Percentiles rank a stretch among this genome's conserved stretches.
Evolutionary conservation across 164 flowering plant genomes (phyloP).

Genomic region (Aristolochia fimbriata): DNA sequence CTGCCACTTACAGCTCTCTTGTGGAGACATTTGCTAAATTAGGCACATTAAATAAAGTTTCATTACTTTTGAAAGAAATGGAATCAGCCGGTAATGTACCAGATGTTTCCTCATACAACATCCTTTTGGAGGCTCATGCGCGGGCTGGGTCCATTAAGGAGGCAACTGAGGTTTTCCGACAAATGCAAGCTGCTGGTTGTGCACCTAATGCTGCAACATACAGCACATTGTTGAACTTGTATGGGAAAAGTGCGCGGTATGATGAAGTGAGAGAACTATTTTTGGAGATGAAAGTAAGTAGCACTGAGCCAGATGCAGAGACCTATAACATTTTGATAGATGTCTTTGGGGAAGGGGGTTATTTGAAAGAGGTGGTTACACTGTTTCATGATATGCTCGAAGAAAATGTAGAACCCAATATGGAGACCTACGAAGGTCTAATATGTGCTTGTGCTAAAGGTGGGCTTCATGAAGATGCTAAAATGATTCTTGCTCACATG

Average conservation of each 20-base stretch:
- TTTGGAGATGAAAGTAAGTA: slow-evolving; percentile 91
- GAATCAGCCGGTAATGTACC: slow-evolving; percentile 64
- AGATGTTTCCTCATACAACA: slow-evolving; percentile 70
- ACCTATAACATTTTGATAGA: slow-evolving; percentile 79
- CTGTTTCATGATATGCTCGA: slow-evolving; percentile 95
- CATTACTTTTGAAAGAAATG: slow-evolving; percentile 71
- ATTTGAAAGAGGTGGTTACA: slow-evolving; percentile 93
- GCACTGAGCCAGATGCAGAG: slow-evolving; percentile 78
- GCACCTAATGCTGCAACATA: slow-evolving; percentile 75
- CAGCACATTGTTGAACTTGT: slow-evolving; percentile 73
- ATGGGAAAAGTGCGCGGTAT: slow-evolving; percentile 70
- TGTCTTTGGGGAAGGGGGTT: slow-evolving; percentile 94
- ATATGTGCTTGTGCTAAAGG: slow-evolving; percentile 93
- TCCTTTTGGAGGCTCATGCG: slow-evolving; percentile 75
- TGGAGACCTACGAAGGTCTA: slow-evolving; percentile 90
- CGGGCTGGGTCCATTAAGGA: slow-evolving; percentile 49
- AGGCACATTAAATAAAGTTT: slow-evolving; percentile 61
- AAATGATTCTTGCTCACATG: slow-evolving; percentile 58
- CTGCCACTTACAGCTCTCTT: slow-evolving; percentile 61
- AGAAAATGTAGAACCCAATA: slow-evolving; percentile 88
- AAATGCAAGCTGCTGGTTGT: slow-evolving; percentile 82
- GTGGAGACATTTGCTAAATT: slow-evolving; percentile 74
- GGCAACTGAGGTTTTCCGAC: slow-evolving; percentile 79
- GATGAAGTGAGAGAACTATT: slow-evolving; percentile 83
- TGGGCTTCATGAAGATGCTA: slow-evolving; percentile 84